Conservation (phyloP, 805 yeast genomes). For the Komagataella kurtzmanii region DNA sequence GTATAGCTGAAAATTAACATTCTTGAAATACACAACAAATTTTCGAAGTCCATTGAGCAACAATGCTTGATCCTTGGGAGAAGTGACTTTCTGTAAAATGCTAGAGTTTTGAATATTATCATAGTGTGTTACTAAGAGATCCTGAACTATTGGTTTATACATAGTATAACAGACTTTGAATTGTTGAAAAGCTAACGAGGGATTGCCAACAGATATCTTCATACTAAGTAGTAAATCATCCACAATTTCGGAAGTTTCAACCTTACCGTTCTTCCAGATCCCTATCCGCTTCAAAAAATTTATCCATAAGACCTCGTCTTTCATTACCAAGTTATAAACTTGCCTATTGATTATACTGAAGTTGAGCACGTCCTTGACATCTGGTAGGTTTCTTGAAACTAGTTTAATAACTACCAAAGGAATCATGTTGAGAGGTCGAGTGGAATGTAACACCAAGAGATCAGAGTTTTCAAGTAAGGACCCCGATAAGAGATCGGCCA, state of each 20-base stretch:
- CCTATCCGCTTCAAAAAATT: neutral
- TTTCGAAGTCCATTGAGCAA: conserved; percentile 15
- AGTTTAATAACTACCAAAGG: neutral
- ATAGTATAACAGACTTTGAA: conserved; percentile 14
- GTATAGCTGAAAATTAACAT: conserved; percentile 7
- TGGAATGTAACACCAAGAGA: neutral
- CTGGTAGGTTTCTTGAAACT: neutral
- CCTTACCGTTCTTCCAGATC: neutral
- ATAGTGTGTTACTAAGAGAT: conserved; percentile 17
- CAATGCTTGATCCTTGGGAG: conserved; percentile 17
- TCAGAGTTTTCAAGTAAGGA: neutral
- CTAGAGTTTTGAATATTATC: conserved; percentile 17
- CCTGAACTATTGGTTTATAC: conserved; percentile 16
- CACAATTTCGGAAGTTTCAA: neutral
- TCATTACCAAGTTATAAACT: neutral
- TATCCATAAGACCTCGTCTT: neutral
- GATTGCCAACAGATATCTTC: neutral
- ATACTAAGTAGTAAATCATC: neutral
- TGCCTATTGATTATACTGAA: neutral
- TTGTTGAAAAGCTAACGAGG: conserved; percentile 1
- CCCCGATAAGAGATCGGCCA: neutral
- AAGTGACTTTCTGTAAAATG: conserved; percentile 15
- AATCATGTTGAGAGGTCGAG: neutral
- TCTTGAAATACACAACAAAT: conserved; percentile 12
- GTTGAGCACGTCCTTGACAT: neutral